Evolutionary conservation across 257 asterid genomes (phyloP).

Genomic region (Forsythia viridissima): DNA sequence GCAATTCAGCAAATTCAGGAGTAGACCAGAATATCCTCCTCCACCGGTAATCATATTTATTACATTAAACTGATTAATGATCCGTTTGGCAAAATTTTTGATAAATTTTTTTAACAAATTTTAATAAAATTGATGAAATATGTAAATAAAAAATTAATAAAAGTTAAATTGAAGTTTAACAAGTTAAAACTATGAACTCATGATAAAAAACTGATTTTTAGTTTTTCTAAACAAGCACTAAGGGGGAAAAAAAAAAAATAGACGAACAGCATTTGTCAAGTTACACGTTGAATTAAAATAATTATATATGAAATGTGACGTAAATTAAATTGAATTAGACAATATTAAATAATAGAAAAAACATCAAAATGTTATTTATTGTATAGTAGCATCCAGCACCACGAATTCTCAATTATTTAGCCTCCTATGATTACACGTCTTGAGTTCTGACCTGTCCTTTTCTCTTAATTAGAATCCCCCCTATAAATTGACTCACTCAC

Average conservation of each 20-base stretch:
- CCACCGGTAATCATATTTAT: background rate
- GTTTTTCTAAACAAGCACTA: too few species aligned
- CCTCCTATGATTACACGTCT: slow-evolving; percentile 14
- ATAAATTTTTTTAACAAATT: too few species aligned
- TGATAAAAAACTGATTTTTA: too few species aligned
- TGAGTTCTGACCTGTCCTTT: slow-evolving; percentile 9
- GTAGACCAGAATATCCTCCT: background rate
- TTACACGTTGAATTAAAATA: too few species aligned
- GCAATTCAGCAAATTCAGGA: background rate
- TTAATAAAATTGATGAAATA: too few species aligned
- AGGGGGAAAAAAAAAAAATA: too few species aligned
- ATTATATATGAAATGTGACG: background rate
- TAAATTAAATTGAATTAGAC: too few species aligned
- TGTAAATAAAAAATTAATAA: too few species aligned
- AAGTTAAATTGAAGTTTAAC: too few species aligned
- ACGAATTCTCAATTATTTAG: slow-evolving; percentile 40
- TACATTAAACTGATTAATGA: background rate
- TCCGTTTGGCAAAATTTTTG: too few species aligned
- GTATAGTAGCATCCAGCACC: background rate
- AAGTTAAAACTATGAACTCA: too few species aligned
- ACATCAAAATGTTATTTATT: background rate
- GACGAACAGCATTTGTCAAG: background rate
- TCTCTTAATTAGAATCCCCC: slow-evolving; percentile 7
- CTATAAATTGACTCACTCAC: slow-evolving; percentile 35
- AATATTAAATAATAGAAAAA: too few species aligned